Conservation (phyloP, 345 rosid species). For the Ceriops decandra region DNA sequence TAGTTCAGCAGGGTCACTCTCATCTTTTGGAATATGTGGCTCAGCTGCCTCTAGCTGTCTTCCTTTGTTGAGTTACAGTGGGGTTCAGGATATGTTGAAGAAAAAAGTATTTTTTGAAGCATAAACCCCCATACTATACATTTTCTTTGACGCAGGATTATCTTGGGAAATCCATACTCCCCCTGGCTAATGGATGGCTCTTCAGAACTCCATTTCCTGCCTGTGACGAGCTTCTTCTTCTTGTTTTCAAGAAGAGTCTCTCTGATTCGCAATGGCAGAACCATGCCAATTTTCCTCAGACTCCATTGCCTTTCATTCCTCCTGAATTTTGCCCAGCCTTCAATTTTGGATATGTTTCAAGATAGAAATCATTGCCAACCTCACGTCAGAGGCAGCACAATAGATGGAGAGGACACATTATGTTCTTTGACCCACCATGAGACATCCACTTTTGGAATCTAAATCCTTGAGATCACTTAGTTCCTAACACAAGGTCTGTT, state of each 20-base stretch:
- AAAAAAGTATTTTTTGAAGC: constrained; percentile 36
- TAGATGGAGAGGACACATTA: constrained; percentile 62
- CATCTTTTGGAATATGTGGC: constrained; percentile 6
- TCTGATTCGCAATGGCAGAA: constrained; percentile 48
- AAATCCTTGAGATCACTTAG: constrained; percentile 86
- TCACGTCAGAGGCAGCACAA: constrained; percentile 65
- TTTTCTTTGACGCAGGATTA: constrained; percentile 83
- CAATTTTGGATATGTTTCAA: constrained; percentile 56
- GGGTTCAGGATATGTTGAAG: constrained; percentile 36
- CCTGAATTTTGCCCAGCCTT: constrained; percentile 58
- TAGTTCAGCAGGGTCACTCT: constrained; percentile 5
- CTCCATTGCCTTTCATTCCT: constrained; percentile 59
- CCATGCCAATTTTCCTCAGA: constrained; percentile 45
- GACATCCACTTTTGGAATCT: constrained; percentile 77
- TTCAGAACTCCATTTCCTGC: constrained; percentile 47
- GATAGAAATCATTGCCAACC: constrained; percentile 61
- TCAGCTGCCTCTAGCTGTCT: constrained; percentile 15
- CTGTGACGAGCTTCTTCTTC: constrained; percentile 55
- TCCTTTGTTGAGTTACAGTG: constrained; percentile 37
- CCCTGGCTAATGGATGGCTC: constrained; percentile 53
- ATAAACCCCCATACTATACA: constrained; percentile 59
- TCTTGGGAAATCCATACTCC: constrained; percentile 54
- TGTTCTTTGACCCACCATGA: constrained; percentile 63
- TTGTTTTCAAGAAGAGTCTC: constrained; percentile 53
- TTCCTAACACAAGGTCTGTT: constrained; percentile 84